These are phyloP conservation scores for Penicillium flavigenum DNA, from an alignment of 495 filamentous ascomycete species.

Conservation along the genomic window DNA sequence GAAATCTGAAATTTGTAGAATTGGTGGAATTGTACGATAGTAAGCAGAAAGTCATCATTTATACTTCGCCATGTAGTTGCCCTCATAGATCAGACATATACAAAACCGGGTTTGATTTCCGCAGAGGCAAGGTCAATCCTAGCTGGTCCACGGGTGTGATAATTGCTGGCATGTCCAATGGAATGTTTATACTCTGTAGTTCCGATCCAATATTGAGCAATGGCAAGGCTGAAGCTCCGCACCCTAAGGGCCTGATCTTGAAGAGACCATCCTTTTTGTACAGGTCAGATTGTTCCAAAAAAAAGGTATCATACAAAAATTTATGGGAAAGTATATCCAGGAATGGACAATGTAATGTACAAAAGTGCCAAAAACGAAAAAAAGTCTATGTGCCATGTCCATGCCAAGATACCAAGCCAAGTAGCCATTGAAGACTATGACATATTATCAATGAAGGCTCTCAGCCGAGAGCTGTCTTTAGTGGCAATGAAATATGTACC, in stretches of 20 bases:
- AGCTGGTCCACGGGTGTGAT: no score
- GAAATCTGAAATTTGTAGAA: no score
- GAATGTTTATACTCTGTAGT: background rate
- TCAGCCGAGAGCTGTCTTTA: constrained; percentile 64
- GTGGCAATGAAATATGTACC: constrained; percentile 87
- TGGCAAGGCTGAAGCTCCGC: background rate
- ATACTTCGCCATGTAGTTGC: no score
- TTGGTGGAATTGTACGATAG: no score
- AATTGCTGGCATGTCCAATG: no score
- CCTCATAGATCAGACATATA: no score
- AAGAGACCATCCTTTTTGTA: background rate
- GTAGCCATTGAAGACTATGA: constrained; percentile 19
- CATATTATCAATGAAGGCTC: constrained; percentile 45
- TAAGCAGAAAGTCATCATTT: no score
- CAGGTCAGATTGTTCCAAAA: constrained; percentile 13
- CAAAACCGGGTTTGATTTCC: no score
- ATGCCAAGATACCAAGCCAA: constrained; percentile 2
- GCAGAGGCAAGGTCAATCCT: no score
- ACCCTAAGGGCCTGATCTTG: background rate
- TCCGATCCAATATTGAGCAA: background rate
- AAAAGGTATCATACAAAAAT: constrained; percentile 26
- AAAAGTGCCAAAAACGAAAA: constrained; percentile 14
- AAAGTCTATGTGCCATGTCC: constrained; percentile 11
- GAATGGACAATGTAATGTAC: constrained; percentile 25
- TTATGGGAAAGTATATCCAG: constrained; percentile 22